Evolutionary conservation across 2,329 filamentous ascomycete genomes (phyloP), one percentile per base, ranked within the genome.

Genomic region (Colletotrichum caudatum): DNA sequence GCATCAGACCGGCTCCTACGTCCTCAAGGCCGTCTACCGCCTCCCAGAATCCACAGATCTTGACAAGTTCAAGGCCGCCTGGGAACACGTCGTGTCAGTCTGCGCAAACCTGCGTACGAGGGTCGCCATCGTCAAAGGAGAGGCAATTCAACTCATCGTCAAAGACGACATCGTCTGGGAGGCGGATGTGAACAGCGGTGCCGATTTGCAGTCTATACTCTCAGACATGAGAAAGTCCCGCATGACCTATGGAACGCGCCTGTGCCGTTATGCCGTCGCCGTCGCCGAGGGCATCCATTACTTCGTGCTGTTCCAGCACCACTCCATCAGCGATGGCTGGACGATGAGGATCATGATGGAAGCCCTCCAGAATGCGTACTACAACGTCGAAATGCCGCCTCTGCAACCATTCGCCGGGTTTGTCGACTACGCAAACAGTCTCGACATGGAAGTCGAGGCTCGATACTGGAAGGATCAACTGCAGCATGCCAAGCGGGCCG

Each of bases 21-120:
- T 74, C 26, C 46, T 41, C 14, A 37, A 63, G 51, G 20, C 39
- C 63, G 11, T 48, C 73, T 50, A 71, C 54, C 37, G 51, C 60
- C 46, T 65, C 64, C 29, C 35, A 9, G 33, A 54, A 3, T 20
- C 20, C 3, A 20, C 56, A n/a, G 61, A 64, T 41, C 23, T 64
- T 7, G 48, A 23, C 4, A 71, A 48, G 7, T 81, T 80, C 75
- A 76, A 77, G 64, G 61, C 70, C 3, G 78, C 79, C 9, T 81
- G 79, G 79, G 69, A 74, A n/a, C 39, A n/a, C 5, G 66, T 71
- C 41, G 35, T 73, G 3, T 16, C 37, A 6, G 41, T 57, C 33
- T 69, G 66, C 50, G 51, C 46, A 5, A 69, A 58, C 41, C 50
- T 73, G 5, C 66, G 66, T 11, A 73, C 70, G 2, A 59, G 70